A percentile compares a stretch with the other conserved stretches of the same genome.
phyloP scores from a whole-genome alignment of 164 flowering plant genomes.

The Taxillus chinensis region DNA sequence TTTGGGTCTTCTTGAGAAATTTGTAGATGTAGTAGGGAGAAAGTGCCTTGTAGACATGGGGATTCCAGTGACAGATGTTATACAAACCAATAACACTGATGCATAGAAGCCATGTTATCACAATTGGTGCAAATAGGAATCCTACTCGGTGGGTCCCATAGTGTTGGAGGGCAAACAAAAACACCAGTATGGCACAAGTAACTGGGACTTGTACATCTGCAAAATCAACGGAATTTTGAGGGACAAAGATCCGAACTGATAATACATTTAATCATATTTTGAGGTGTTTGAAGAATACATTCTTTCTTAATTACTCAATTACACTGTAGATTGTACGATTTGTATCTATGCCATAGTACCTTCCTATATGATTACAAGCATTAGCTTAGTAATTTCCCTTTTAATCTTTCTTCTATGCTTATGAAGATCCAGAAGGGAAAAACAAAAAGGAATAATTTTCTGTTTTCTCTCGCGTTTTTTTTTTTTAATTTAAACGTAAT shows the following conservation, averaged over 20 bases:
- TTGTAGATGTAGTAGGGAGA: conserved; percentile 72
- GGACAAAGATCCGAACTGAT: neutral
- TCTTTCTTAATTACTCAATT: no score
- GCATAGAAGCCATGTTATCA: conserved; percentile 70
- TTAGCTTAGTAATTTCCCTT: no score
- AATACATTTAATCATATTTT: neutral
- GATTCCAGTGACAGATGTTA: conserved; percentile 73
- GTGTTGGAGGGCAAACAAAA: conserved; percentile 71
- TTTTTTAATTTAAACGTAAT: neutral
- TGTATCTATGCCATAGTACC: no score
- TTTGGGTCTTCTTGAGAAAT: conserved; percentile 54
- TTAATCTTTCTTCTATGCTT: no score
- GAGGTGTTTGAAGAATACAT: no score
- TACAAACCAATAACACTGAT: conserved; percentile 70
- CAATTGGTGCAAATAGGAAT: conserved; percentile 76
- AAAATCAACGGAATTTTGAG: conserved; percentile 9
- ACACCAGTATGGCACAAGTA: conserved; percentile 63
- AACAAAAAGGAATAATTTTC: neutral
- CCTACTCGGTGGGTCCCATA: conserved; percentile 82
- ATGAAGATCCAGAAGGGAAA: no score
- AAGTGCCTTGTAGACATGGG: conserved; percentile 51
- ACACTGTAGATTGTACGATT: no score
- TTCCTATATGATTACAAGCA: no score
- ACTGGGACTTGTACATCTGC: conserved; percentile 78
- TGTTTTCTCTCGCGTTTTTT: neutral